Evolutionary conservation across 1,284 basidiomycete species (phyloP).

Genomic region (Cryptococcus jaspeensis): DNA sequence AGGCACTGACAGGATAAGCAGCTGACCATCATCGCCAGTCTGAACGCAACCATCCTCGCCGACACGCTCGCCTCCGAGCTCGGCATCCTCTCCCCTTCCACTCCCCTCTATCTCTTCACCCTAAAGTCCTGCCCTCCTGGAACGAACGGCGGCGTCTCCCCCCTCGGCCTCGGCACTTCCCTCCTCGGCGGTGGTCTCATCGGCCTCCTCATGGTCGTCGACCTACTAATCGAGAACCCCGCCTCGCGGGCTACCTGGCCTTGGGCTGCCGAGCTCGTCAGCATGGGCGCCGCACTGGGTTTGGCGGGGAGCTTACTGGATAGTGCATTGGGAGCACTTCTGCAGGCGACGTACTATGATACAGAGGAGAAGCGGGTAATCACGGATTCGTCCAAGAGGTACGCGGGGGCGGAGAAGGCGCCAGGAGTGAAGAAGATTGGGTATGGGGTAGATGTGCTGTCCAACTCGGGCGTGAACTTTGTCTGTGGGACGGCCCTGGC

Average conservation of each 20-base stretch:
- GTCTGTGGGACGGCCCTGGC: constrained; percentile 33
- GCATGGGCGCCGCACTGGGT: constrained; percentile 66
- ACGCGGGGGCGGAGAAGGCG: constrained; percentile 10
- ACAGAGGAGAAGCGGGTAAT: constrained; percentile 64
- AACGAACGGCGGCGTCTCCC: constrained; percentile 84
- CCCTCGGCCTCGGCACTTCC: constrained; percentile 71
- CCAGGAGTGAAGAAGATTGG: constrained; percentile 61
- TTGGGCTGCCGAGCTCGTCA: constrained; percentile 54
- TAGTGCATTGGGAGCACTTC: constrained; percentile 80
- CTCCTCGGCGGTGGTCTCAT: constrained; percentile 71
- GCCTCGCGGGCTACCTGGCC: constrained; percentile 54
- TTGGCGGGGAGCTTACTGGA: constrained; percentile 78
- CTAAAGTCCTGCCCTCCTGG: constrained; percentile 73
- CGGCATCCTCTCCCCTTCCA: constrained; percentile 70
- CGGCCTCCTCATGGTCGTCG: constrained; percentile 61
- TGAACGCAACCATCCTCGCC: constrained; percentile 34
- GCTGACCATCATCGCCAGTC: constrained; percentile 17
- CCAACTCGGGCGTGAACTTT: constrained; percentile 58
- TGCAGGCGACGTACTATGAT: constrained; percentile 79
- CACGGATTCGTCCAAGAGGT: constrained; percentile 57
- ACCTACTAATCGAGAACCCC: constrained; percentile 65
- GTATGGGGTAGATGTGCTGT: constrained; percentile 65
- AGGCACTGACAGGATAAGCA: background rate
- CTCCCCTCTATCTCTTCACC: constrained; percentile 74
- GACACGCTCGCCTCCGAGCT: constrained; percentile 54